phyloP scores from a whole-genome alignment of 345 rosid genomes.

The Boechera divaricarpa region DNA sequence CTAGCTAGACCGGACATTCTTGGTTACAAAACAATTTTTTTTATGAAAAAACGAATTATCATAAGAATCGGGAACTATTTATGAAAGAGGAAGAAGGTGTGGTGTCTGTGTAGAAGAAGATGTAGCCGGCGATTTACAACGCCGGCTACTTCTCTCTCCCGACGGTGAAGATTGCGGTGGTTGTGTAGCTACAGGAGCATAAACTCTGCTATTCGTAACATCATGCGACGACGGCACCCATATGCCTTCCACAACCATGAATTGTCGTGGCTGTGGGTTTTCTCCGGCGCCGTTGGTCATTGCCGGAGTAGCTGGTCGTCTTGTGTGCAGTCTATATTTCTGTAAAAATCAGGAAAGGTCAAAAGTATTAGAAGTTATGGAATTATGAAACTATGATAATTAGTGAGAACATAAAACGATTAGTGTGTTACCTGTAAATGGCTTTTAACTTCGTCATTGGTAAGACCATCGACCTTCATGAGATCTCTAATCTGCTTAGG shows the following conservation, averaged over 20 bases:
- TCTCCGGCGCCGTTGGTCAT: conserved; percentile 25
- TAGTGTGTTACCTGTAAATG: conserved; percentile 77
- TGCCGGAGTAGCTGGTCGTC: conserved; percentile 63
- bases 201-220: conserved; percentile 44
- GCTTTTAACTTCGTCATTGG: conserved; percentile 97
- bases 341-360: conserved; percentile 39
- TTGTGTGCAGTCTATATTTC: conserved; percentile 89
- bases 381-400: not conserved
- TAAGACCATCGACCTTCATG: conserved; percentile 94
- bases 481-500: conserved; percentile 93
- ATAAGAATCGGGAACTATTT: not conserved
- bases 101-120: conserved; percentile 72
- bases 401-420: not conserved
- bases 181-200: conserved; percentile 59
- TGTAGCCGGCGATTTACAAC: conserved; percentile 66
- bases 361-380: not conserved
- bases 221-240: conserved; percentile 68
- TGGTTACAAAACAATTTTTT: not conserved
- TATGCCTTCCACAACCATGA: conserved; percentile 84
- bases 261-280: conserved; percentile 66
- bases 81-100: conserved; percentile 50
- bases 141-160: conserved; percentile 54
- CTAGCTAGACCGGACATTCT: conserved; percentile 5
- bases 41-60: conserved; percentile 3
- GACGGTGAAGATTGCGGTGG: conserved; percentile 49